Evolutionary conservation across 306 rosid species (phyloP).

Genomic region (Herpetospermum pedunculosum): DNA sequence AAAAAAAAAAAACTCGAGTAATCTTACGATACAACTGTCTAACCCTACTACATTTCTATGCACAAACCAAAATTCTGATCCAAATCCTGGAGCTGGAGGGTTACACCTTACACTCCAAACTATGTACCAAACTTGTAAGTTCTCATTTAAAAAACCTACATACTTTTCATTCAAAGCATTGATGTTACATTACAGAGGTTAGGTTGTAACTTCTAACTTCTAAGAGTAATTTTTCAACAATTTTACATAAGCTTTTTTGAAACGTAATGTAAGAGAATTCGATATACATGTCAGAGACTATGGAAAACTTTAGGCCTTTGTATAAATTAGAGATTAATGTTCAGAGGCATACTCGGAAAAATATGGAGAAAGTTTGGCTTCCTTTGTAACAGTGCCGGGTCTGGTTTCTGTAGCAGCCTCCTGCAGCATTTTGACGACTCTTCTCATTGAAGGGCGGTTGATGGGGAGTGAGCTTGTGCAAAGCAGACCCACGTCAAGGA

Average conservation of each 20-base stretch:
- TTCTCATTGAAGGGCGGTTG: conserved; percentile 65
- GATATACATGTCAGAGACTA: not conserved
- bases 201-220: not conserved
- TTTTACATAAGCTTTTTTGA: not conserved
- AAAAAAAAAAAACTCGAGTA: too few species aligned
- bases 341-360: conserved; percentile 34
- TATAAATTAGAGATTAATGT: conserved; percentile 21
- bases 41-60: too few species aligned
- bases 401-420: conserved; percentile 29
- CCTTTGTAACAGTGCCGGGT: conserved; percentile 18
- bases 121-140: not conserved
- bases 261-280: not conserved
- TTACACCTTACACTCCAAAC: not conserved
- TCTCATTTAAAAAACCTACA: not conserved
- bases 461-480: conserved; percentile 52
- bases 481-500: conserved; percentile 38
- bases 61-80: too few species aligned
- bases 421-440: conserved; percentile 53
- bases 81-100: too few species aligned
- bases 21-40: too few species aligned
- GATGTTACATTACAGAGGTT: not conserved
- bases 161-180: not conserved
- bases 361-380: conserved; percentile 46
- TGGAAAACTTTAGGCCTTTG: not conserved
- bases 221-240: not conserved